Percentiles rank a stretch among this genome's conserved stretches.
Evolutionary conservation across 1,284 basidiomycete genomes (phyloP).

Genomic region (Cutaneotrichosporon sp.): DNA sequence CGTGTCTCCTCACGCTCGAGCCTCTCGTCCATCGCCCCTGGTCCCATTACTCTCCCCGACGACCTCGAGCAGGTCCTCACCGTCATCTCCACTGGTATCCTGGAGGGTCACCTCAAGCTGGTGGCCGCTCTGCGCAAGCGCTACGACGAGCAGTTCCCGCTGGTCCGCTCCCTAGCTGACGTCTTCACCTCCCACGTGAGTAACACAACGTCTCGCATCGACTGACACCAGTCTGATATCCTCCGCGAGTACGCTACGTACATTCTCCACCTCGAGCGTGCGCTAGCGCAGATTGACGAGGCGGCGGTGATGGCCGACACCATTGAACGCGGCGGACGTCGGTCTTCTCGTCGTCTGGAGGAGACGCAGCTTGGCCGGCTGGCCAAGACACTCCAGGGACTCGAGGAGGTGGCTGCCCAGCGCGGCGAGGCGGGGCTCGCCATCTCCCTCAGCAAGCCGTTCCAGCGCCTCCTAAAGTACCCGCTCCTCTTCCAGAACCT

Average conservation of each 20-base stretch:
- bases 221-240: slow-evolving; percentile 67
- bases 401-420: slow-evolving; percentile 73
- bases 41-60: slow-evolving; percentile 61
- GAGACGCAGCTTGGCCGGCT: slow-evolving; percentile 18
- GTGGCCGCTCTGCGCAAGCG: slow-evolving; percentile 74
- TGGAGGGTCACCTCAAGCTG: slow-evolving; percentile 78
- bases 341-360: slow-evolving; percentile 18
- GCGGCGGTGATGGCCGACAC: slow-evolving; percentile 51
- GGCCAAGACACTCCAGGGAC: slow-evolving; percentile 45
- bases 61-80: slow-evolving; percentile 78
- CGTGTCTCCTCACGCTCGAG: slow-evolving; percentile 20
- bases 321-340: slow-evolving; percentile 61
- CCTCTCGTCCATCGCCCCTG: slow-evolving; percentile 7
- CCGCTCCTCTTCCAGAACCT: slow-evolving; percentile 95
- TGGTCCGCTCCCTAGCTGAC: slow-evolving; percentile 83
- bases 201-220: slow-evolving; percentile 12
- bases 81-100: slow-evolving; percentile 72
- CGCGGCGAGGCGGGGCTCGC: slow-evolving; percentile 88
- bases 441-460: slow-evolving; percentile 92
- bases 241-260: slow-evolving; percentile 86
- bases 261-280: slow-evolving; percentile 83
- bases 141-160: slow-evolving; percentile 86
- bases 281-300: slow-evolving; percentile 77
- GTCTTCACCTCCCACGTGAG: slow-evolving; percentile 87
- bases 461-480: slow-evolving; percentile 93